Conservation (phyloP, 352 stramenopile species). For the Phytophthora europaea region DNA sequence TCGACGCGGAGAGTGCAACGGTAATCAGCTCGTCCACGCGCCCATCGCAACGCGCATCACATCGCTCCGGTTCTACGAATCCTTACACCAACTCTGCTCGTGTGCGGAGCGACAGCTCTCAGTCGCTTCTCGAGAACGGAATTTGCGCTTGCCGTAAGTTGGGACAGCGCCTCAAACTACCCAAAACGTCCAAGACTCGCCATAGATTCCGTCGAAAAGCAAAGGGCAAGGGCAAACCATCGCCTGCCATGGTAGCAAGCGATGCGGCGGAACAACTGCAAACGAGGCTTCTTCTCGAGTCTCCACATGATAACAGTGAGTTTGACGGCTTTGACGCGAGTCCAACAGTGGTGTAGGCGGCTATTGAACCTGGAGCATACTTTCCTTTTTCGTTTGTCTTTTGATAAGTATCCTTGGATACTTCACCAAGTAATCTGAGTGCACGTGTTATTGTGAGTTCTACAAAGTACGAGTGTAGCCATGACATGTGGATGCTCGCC, state of each 20-base stretch:
- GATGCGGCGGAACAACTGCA: constrained; percentile 45
- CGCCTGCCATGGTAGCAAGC: constrained; percentile 12
- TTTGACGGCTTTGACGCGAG: constrained; percentile 58
- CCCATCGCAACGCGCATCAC: constrained; percentile 35
- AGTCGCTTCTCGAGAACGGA: constrained; percentile 54
- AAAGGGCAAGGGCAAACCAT: constrained; percentile 37
- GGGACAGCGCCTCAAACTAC: constrained; percentile 58
- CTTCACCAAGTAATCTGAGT: background rate
- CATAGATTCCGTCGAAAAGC: constrained; percentile 51
- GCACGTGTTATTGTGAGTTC: no score
- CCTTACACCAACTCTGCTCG: constrained; percentile 34
- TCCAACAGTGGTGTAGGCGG: constrained; percentile 11
- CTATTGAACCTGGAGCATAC: constrained; percentile 11
- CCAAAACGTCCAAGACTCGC: constrained; percentile 46
- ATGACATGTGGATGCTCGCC: no score
- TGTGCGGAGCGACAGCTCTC: constrained; percentile 35
- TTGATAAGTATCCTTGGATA: background rate
- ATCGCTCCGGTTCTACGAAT: constrained; percentile 56
- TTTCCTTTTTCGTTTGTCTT: background rate
- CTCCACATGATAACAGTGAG: constrained; percentile 42
- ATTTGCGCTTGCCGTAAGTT: constrained; percentile 65
- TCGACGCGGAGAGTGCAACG: constrained; percentile 30
- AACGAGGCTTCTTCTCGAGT: constrained; percentile 58
- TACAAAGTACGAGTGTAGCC: no score
- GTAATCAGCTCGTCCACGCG: constrained; percentile 29